A percentile compares a stretch with the other conserved stretches of the same genome.
phyloP scores from a whole-genome alignment of 2,329 filamentous ascomycete species.

The Pestalotiopsis sp. region DNA sequence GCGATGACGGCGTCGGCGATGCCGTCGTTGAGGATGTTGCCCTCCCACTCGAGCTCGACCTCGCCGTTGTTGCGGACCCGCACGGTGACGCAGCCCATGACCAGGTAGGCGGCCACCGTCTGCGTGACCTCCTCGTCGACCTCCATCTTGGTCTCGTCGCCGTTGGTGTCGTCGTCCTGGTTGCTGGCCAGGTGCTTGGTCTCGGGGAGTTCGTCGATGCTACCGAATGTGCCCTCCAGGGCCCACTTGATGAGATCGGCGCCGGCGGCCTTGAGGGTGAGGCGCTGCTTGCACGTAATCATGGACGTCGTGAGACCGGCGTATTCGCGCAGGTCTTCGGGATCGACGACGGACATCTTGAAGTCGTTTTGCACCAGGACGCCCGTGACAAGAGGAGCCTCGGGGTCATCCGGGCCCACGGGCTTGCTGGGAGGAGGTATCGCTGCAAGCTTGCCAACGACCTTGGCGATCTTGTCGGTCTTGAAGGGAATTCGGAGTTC shows the following conservation, averaged over 20 bases:
- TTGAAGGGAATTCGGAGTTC: conserved; percentile 94
- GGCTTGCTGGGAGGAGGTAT: conserved; percentile 64
- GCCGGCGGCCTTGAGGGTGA: conserved; percentile 84
- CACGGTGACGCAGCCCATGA: conserved; percentile 93
- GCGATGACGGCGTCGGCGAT: conserved; percentile 98
- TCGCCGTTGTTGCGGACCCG: conserved; percentile 75
- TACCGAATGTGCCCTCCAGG: conserved; percentile 89
- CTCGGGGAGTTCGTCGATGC: conserved; percentile 69
- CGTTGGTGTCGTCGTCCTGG: conserved; percentile 37
- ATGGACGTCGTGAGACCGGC: conserved; percentile 96
- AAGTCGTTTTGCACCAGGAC: conserved; percentile 98
- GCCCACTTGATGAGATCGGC: conserved; percentile 93
- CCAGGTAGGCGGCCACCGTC: conserved; percentile 58
- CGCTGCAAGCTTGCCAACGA: conserved; percentile 89
- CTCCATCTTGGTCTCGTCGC: conserved; percentile 45
- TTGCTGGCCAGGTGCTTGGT: conserved; percentile 39
- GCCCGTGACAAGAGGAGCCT: conserved; percentile 69
- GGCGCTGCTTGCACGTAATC: conserved; percentile 86
- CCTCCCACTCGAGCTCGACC: conserved; percentile 94
- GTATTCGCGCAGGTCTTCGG: conserved; percentile 93
- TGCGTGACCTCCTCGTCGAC: conserved; percentile 65
- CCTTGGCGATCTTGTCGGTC: conserved; percentile 91
- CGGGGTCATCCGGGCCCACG: conserved; percentile 29
- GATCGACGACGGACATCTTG: conserved; percentile 94
- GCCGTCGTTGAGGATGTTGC: conserved; percentile 95